Evolutionary conservation across 2,329 filamentous ascomycete genomes (phyloP).

Genomic region (Trichoderma sp.): DNA sequence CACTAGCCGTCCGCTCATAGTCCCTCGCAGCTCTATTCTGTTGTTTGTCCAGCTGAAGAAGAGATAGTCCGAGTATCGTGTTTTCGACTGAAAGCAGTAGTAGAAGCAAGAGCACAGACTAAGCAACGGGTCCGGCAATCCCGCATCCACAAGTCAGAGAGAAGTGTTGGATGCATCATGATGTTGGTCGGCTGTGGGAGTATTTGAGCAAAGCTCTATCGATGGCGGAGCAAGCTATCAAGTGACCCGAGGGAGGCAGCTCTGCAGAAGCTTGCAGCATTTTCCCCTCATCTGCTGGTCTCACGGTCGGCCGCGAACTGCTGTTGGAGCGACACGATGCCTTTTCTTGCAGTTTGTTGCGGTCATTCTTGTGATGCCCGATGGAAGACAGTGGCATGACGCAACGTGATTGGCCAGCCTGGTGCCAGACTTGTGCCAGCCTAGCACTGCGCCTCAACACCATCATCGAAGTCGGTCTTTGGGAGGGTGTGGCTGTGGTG

Average conservation of each 20-base stretch:
- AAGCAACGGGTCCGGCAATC: background rate
- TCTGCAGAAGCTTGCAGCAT: background rate
- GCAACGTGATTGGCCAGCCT: background rate
- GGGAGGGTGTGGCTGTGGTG: slow-evolving; percentile 2
- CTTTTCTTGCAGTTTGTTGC: background rate
- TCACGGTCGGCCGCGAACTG: background rate
- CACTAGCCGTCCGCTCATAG: background rate
- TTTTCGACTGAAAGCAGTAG: background rate
- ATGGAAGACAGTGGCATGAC: background rate
- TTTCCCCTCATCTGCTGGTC: background rate
- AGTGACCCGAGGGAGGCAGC: background rate
- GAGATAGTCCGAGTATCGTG: background rate
- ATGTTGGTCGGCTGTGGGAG: background rate
- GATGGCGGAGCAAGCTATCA: slow-evolving; percentile 7
- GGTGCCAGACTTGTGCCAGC: background rate
- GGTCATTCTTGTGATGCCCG: background rate
- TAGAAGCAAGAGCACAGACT: background rate
- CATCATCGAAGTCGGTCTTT: background rate
- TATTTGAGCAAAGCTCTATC: background rate
- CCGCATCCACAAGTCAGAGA: slow-evolving; percentile 9
- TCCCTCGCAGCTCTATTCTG: background rate
- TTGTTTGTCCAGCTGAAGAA: background rate
- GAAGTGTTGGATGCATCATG: background rate
- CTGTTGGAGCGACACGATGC: background rate
- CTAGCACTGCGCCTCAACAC: background rate